Base-by-base conservation (phyloP, 148 eudicot species). In the Cornus kousa region DNA sequence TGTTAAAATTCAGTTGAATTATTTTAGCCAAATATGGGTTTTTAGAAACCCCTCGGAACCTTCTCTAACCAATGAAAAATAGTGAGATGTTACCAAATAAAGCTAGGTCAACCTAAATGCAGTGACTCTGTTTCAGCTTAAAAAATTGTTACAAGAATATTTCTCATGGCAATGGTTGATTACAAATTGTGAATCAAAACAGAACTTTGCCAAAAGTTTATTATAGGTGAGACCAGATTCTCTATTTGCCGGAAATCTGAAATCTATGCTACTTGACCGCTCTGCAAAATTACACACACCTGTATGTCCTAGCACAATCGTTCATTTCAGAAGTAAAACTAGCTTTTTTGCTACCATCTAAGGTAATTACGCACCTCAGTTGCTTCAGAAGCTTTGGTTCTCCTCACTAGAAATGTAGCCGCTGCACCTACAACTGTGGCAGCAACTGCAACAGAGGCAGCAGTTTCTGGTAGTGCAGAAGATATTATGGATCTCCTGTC, bases 361-460 rank as follows among this genome's bases (percentile, higher is more conserved):
- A 66, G 35, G 8, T 16, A 53, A 69, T 55, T 53, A 77, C 82
- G 37, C 43, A 96, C 99, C 95, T 89, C 83, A 75, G 77, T 82
- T 77, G 74, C 82, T 78, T 87, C 82, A 83, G 93, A 82, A 55
- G 85, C 79, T 84, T 90, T 85, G 68, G 86, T 89, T 88, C 98
- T 90, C 82, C 80, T 89, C 4, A 78, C 81, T 43, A 96, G 91
- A 76, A 96, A 82, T 39, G 92, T 90, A 79, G 95, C 91, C 20
- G 98, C 99, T 78, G 89, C 91, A 78, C 99, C 97, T 81, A 96
- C 98, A 48, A 91, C 83, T 9, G 92, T 85, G 43, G 95, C 91
- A 40, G 97, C 97, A 78, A 96, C 88, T 77, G 92, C 97, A 73
- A 96, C 80, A 43, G 99, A 91, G 19, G 88, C 88, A 59, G 85